These are phyloP conservation scores for Leptodermis oblonga DNA, from an alignment of 257 asterid species.

Conservation along the genomic window DNA sequence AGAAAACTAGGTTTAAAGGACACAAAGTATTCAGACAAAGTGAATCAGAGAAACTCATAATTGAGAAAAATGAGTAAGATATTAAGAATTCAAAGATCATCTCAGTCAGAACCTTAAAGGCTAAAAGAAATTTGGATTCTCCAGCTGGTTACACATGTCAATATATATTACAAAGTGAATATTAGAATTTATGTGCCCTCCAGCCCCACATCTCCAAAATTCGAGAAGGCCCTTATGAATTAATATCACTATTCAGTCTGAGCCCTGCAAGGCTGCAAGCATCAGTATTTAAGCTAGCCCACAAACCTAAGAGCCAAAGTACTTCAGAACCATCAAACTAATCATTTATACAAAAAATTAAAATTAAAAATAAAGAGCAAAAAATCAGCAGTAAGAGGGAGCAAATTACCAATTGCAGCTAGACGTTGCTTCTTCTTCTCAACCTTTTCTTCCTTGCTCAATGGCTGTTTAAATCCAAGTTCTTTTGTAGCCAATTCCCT, in stretches of 20 bases:
- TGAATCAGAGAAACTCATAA: neutral
- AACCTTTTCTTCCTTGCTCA: conserved; percentile 66
- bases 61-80: neutral
- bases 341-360: neutral
- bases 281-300: neutral
- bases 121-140: neutral
- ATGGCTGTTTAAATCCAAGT: conserved; percentile 80
- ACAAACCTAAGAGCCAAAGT: neutral
- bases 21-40: neutral
- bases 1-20: neutral
- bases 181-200: neutral
- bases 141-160: neutral
- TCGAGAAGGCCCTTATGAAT: neutral
- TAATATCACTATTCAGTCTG: neutral
- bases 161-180: neutral
- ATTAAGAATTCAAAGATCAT: neutral
- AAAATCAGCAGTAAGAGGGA: conserved; percentile 5
- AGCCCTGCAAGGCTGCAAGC: neutral
- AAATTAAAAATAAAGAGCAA: neutral
- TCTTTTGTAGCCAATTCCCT: conserved; percentile 63
- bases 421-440: conserved; percentile 84
- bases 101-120: neutral
- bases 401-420: conserved; percentile 80
- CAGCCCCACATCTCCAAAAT: conserved; percentile 2
- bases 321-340: neutral